A percentile compares a stretch with the other conserved stretches of the same genome.
Conservation (phyloP, 768 basidiomycete species). For the Termitomyces sp. region DNA sequence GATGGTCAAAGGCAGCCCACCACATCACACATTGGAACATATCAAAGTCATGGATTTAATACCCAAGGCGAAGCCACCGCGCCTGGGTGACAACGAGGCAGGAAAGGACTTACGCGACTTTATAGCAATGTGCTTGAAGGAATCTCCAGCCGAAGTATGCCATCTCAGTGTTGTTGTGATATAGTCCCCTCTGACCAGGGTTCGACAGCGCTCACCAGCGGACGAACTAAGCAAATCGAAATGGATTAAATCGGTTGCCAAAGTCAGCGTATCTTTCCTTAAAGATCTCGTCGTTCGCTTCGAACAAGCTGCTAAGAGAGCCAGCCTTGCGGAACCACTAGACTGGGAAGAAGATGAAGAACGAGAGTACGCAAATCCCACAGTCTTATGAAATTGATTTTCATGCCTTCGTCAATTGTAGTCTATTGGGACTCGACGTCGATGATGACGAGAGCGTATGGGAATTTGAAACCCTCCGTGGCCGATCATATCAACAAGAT, state of each 20-base stretch:
- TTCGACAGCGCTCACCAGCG: constrained; percentile 69
- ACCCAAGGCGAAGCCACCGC: constrained; percentile 77
- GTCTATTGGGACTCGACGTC: constrained; percentile 15
- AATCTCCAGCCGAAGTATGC: constrained; percentile 72
- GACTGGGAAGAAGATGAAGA: constrained; percentile 72
- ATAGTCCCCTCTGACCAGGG: constrained; percentile 1
- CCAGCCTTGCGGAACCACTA: constrained; percentile 68
- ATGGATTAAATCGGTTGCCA: constrained; percentile 81
- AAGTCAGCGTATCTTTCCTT: constrained; percentile 59
- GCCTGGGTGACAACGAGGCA: constrained; percentile 71
- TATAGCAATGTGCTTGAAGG: constrained; percentile 74
- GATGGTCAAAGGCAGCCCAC: constrained; percentile 95
- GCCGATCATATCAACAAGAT: constrained; percentile 17
- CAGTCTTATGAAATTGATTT: neutral
- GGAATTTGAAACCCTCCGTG: constrained; percentile 75
- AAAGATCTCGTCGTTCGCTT: constrained; percentile 80
- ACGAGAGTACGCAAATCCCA: constrained; percentile 34
- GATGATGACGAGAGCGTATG: constrained; percentile 45
- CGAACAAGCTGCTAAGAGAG: constrained; percentile 69
- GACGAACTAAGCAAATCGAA: constrained; percentile 85
- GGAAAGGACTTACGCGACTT: constrained; percentile 88
- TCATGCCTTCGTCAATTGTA: neutral
- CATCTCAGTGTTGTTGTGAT: neutral
- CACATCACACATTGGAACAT: constrained; percentile 77
- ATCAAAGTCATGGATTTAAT: constrained; percentile 88